Evolutionary conservation across 2,329 filamentous ascomycete genomes (phyloP).

Genomic region (Paramyrothecium sp.): DNA sequence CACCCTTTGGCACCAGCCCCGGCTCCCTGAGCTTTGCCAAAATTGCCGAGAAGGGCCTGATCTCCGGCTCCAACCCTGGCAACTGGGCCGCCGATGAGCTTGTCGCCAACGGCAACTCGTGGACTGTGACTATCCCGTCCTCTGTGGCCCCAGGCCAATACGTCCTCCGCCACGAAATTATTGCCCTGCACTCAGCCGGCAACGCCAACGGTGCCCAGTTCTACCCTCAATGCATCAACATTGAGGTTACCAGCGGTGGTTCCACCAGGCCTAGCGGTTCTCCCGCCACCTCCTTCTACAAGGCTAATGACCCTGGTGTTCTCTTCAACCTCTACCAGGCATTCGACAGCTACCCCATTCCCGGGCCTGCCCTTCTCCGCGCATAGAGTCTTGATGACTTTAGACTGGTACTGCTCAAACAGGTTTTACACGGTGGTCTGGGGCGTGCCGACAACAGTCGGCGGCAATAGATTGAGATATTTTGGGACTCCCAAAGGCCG

Average conservation of each 20-base stretch:
- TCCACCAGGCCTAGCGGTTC: slow-evolving; percentile 22
- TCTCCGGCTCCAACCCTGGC: slow-evolving; percentile 36
- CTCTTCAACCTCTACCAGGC: slow-evolving; percentile 31
- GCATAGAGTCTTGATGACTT: no score
- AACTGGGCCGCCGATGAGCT: slow-evolving; percentile 37
- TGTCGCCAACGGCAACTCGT: slow-evolving; percentile 34
- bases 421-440: no score
- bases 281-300: slow-evolving; percentile 30
- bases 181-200: slow-evolving; percentile 45
- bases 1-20: slow-evolving; percentile 55
- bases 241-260: slow-evolving; percentile 40
- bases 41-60: slow-evolving; percentile 56
- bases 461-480: no score
- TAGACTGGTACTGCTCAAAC: no score
- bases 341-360: slow-evolving; percentile 27
- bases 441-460: no score
- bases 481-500: no score
- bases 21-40: slow-evolving; percentile 59
- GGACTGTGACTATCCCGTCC: slow-evolving; percentile 30
- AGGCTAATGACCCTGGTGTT: slow-evolving; percentile 29
- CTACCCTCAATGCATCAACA: slow-evolving; percentile 51
- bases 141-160: slow-evolving; percentile 37
- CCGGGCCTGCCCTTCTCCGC: slow-evolving; percentile 19
- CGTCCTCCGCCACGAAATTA: slow-evolving; percentile 51
- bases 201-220: slow-evolving; percentile 46